Conservation (phyloP, 73 alveolate species). For the Stentor roeselii region DNA sequence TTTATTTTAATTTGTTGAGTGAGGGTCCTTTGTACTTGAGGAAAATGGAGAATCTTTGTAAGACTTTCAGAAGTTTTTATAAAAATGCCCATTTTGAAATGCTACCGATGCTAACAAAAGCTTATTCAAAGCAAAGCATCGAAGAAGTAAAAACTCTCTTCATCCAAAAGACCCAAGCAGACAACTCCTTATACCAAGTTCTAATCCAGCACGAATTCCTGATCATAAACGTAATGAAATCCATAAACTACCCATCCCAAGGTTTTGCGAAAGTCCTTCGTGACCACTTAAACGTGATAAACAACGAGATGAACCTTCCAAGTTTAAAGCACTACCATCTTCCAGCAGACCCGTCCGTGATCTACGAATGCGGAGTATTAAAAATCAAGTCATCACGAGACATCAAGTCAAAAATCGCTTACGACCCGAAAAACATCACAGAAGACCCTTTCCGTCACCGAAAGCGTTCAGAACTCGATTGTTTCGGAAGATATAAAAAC, state of each 20-base stretch:
- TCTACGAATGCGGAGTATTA: slow-evolving; percentile 12
- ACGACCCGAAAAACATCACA: background rate
- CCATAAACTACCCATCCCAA: background rate
- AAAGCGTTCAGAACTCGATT: background rate
- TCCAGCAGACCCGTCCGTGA: background rate
- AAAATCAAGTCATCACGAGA: background rate
- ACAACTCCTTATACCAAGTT: background rate
- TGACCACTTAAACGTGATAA: background rate
- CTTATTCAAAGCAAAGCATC: background rate
- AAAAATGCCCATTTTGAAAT: background rate
- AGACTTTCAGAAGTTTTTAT: background rate
- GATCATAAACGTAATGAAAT: background rate
- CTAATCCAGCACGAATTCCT: background rate
- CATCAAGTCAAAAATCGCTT: background rate
- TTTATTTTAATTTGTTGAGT: background rate
- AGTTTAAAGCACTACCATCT: background rate
- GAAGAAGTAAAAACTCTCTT: slow-evolving; percentile 22
- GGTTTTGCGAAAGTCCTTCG: background rate
- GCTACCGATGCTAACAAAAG: background rate
- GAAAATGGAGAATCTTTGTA: background rate
- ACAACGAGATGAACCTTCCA: background rate
- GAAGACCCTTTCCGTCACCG: slow-evolving; percentile 13
- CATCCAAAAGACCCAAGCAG: background rate
- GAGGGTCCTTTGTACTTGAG: slow-evolving; percentile 5
- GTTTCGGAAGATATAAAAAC: background rate